Evolutionary conservation across 805 yeast species (phyloP), one percentile per base, ranked within the genome.

Genomic region (Schwanniomyces yamadae): DNA sequence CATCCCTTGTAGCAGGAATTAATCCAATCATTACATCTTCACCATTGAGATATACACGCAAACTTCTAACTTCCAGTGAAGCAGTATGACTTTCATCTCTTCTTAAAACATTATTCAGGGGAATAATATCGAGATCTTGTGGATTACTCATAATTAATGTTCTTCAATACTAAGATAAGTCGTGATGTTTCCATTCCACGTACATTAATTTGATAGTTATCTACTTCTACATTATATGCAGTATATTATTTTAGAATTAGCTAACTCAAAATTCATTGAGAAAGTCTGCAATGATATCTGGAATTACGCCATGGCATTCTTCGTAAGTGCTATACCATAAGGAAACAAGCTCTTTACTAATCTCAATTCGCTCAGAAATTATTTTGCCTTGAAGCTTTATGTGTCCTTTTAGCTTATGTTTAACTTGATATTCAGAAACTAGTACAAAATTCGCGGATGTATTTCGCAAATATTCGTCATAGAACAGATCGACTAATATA

Each of bases 321-420:
- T 31, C 33, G 25, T 39, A 47, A 3, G 41, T 34, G 5, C 31
- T 28, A 17, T 18, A 15, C 62, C 63, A 57, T 7, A 55, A 27
- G n/a, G 28, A 32, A 9, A 57, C 47, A 15, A 57, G 32, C n/a
- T 34, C 47, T 27, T 36, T 32, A 26, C 64, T 55, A 21, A 37
- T 38, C 1, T 37, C 42, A 7, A 50, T 41, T 19, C 42, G 42
- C 12, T 38, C 37, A 4, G 33, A 23, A 5, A 48, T 31, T 10
- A 40, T 34, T 13, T 39, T 37, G 8, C 38, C 40, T 11, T 33
- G 43, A 2, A 41, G 31, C 16, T 42, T 42, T 22, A 40, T 48
- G 30, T 33, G 54, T 32, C 48, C 44, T 22, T 42, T 48, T 7
- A 46, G 35, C 23, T 45, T 52, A 10, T 51, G 49, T 15, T 34